Evolutionary conservation across 768 basidiomycete genomes (phyloP).

Genomic region (Artomyces pyxidatus): DNA sequence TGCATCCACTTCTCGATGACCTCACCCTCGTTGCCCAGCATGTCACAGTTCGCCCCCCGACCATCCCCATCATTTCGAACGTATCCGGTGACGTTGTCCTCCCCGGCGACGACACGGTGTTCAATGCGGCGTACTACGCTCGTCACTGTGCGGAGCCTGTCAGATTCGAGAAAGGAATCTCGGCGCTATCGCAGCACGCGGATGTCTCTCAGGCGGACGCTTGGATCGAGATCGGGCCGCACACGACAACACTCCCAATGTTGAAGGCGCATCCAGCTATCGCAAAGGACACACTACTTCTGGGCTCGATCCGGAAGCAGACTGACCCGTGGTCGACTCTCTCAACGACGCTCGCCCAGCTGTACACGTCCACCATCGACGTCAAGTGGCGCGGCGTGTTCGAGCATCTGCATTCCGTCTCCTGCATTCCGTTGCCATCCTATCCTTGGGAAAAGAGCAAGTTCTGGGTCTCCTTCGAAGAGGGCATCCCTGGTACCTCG

Average conservation of each 20-base stretch:
- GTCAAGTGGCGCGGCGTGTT: conserved; percentile 52
- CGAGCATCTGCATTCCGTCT: conserved; percentile 29
- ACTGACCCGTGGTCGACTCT: conserved; percentile 39
- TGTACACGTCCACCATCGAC: conserved; percentile 35
- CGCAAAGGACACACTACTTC: conserved; percentile 26
- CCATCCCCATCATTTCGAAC: conserved; percentile 53
- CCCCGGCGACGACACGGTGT: conserved; percentile 42
- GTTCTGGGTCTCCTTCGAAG: conserved; percentile 54
- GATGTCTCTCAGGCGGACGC: conserved; percentile 27
- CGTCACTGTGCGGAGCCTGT: conserved; percentile 55
- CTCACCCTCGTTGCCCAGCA: conserved; percentile 32
- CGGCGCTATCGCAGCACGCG: conserved; percentile 26
- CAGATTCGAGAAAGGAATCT: conserved; percentile 43
- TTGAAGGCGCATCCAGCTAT: conserved; percentile 34
- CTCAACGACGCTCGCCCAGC: conserved; percentile 33
- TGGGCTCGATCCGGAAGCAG: conserved; percentile 44
- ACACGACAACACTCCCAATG: conserved; percentile 49
- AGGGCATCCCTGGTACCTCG: no score
- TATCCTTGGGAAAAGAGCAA: conserved; percentile 52
- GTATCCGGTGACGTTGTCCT: conserved; percentile 44
- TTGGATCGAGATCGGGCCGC: conserved; percentile 67
- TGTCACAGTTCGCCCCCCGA: conserved; percentile 36
- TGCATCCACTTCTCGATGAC: conserved; percentile 48
- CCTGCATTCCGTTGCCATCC: conserved; percentile 45
- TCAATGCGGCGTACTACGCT: conserved; percentile 44